These are phyloP conservation scores for Carex parvula DNA, from an alignment of 176 grass and related monocot genomes.

Conservation along the genomic window DNA sequence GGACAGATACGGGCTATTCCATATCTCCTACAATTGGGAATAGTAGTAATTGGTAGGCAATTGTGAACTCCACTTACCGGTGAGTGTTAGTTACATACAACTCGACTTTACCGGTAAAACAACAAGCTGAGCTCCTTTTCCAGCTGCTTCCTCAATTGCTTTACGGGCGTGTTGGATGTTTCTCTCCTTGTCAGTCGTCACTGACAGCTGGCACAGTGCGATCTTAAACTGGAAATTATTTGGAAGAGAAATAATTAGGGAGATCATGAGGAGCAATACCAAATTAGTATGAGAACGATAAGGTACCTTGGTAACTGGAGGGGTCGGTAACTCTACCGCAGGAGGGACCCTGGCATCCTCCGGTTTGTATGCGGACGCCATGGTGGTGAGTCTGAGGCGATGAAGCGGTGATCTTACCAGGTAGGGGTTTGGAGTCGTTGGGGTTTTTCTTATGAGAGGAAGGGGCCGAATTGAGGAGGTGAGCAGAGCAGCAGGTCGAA, in stretches of 20 bases:
- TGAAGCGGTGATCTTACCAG: constrained; percentile 12
- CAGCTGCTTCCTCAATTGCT: constrained; percentile 62
- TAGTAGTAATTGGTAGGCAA: not conserved
- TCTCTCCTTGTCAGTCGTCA: constrained; percentile 71
- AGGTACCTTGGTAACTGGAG: constrained; percentile 54
- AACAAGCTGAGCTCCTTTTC: constrained; percentile 81
- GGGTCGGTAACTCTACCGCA: constrained; percentile 39
- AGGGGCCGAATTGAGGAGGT: not conserved
- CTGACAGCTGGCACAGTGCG: constrained; percentile 83
- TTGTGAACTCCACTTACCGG: not conserved
- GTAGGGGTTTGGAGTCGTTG: not conserved
- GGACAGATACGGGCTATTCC: constrained; percentile 90
- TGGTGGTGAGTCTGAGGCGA: constrained; percentile 25
- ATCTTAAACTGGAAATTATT: constrained; percentile 75
- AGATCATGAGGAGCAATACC: not conserved
- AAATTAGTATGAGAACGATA: not conserved
- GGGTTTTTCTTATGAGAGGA: not conserved
- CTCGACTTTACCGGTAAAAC: constrained; percentile 57
- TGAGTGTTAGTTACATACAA: not conserved
- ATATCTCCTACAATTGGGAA: constrained; percentile 68
- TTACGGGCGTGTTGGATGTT: constrained; percentile 75
- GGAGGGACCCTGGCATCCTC: constrained; percentile 55
- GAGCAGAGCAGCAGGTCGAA: not conserved
- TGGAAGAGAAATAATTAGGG: not conserved
- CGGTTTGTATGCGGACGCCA: constrained; percentile 43